A percentile compares a stretch with the other conserved stretches of the same genome.
phyloP scores from a whole-genome alignment of 78 protist species.

The Guillardia theta region DNA sequence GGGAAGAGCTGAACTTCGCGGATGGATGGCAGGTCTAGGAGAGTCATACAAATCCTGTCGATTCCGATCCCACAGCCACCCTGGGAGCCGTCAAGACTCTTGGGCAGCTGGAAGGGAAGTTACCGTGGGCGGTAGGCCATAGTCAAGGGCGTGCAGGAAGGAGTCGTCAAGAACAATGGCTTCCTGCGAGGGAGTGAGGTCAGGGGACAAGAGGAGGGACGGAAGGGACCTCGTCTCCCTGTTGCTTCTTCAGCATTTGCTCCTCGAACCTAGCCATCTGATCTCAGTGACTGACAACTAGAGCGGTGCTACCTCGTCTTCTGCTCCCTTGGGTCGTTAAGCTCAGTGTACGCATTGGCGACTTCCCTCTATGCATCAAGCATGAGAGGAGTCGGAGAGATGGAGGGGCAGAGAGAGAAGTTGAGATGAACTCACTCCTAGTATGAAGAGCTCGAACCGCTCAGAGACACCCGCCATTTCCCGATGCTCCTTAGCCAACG shows the following conservation, averaged over 20 bases:
- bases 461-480: conserved; percentile 79
- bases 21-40: background rate
- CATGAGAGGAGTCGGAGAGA: too few relatives aligned
- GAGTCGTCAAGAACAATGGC: conserved; percentile 82
- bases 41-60: background rate
- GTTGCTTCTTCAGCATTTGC: background rate
- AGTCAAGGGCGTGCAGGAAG: conserved; percentile 93
- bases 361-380: conserved; percentile 83
- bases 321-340: conserved; percentile 97
- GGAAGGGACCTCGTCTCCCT: background rate
- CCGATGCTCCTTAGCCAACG: conserved; percentile 71
- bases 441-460: conserved; percentile 97
- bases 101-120: background rate
- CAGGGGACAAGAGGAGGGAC: background rate
- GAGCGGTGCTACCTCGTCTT: conserved; percentile 19
- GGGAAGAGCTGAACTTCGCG: background rate
- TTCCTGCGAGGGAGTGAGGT: background rate
- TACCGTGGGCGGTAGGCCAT: conserved; percentile 96
- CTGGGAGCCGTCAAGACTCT: background rate
- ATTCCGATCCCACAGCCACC: background rate
- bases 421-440: background rate
- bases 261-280: background rate
- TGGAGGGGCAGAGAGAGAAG: too few relatives aligned
- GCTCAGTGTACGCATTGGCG: conserved; percentile 85
- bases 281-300: background rate